phyloP scores from a whole-genome alignment of 768 basidiomycete genomes.

The Sarcodon aspratus region DNA sequence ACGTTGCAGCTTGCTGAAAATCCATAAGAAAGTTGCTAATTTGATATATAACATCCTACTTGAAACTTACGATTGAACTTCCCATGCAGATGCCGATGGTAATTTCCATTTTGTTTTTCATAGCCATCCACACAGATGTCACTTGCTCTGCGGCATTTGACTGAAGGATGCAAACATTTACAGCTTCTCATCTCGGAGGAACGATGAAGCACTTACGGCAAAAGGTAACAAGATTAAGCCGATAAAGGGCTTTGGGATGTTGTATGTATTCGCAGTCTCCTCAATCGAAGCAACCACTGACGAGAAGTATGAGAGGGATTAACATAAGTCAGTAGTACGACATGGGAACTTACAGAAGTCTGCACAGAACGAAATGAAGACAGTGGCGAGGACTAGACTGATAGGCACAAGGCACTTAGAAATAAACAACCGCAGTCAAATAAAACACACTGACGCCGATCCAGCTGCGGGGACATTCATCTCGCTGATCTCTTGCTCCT shows the following conservation, averaged over 20 bases:
- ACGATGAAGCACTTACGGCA: conserved; percentile 26
- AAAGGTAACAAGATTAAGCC: conserved; percentile 82
- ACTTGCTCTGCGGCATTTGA: conserved; percentile 83
- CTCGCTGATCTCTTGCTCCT: conserved; percentile 30
- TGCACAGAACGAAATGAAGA: conserved; percentile 81
- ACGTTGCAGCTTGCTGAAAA: conserved; percentile 69
- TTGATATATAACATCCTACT: not conserved
- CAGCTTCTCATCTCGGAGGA: too few species aligned
- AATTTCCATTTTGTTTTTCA: conserved; percentile 61
- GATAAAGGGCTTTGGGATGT: conserved; percentile 78
- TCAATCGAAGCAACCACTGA: conserved; percentile 87
- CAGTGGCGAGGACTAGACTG: conserved; percentile 59
- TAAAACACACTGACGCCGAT: too few species aligned
- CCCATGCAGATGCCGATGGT: conserved; percentile 77
- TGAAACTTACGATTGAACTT: conserved; percentile 52
- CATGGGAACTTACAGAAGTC: conserved; percentile 56
- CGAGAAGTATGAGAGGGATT: not conserved
- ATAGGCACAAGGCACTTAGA: conserved; percentile 1
- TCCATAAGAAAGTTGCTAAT: not conserved
- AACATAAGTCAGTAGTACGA: not conserved
- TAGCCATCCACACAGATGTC: conserved; percentile 81
- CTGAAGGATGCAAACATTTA: too few species aligned
- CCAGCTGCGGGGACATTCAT: conserved; percentile 70
- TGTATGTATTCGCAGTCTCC: conserved; percentile 73
- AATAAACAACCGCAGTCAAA: too few species aligned